These are phyloP conservation scores for Gossypium raimondii DNA, from an alignment of 345 rosid species.

Conservation along the genomic window DNA sequence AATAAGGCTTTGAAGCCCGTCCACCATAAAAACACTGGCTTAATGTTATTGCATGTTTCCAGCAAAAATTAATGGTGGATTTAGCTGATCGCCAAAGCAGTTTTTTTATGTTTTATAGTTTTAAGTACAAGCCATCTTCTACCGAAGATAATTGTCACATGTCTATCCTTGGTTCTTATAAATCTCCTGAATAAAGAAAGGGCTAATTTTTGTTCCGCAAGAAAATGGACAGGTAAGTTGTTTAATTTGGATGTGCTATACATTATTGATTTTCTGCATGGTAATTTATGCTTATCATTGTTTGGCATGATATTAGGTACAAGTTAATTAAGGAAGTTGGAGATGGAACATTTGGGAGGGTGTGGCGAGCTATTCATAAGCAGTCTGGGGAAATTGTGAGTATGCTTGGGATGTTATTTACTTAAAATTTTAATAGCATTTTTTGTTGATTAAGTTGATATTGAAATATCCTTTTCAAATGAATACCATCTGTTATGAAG, in stretches of 20 bases:
- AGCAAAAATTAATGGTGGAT: constrained; percentile 35
- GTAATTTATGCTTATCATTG: not conserved
- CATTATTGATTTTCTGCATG: not conserved
- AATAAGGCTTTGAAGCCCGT: constrained; percentile 52
- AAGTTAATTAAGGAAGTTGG: constrained; percentile 88
- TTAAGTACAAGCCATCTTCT: constrained; percentile 24
- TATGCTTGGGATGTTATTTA: constrained; percentile 11
- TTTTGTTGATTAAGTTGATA: not conserved
- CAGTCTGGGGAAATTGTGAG: constrained; percentile 85
- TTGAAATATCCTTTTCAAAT: not conserved
- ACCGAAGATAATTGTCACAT: constrained; percentile 35
- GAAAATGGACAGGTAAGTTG: constrained; percentile 72
- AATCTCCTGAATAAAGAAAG: constrained; percentile 42
- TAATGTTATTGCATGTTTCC: constrained; percentile 20
- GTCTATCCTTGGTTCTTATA: constrained; percentile 30
- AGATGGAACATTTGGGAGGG: constrained; percentile 95
- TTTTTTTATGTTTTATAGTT: constrained; percentile 21
- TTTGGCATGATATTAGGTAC: constrained; percentile 46
- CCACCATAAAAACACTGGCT: constrained; percentile 28
- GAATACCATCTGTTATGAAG: constrained; percentile 27
- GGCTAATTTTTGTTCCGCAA: constrained; percentile 33
- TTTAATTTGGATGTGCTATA: not conserved
- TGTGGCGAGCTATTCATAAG: constrained; percentile 79
- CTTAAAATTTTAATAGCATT: not conserved
- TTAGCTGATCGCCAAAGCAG: constrained; percentile 30